Evolutionary conservation across 2,329 filamentous ascomycete species (phyloP), one percentile per base, ranked within the genome.

Genomic region (Colletotrichum neosansevieriae): DNA sequence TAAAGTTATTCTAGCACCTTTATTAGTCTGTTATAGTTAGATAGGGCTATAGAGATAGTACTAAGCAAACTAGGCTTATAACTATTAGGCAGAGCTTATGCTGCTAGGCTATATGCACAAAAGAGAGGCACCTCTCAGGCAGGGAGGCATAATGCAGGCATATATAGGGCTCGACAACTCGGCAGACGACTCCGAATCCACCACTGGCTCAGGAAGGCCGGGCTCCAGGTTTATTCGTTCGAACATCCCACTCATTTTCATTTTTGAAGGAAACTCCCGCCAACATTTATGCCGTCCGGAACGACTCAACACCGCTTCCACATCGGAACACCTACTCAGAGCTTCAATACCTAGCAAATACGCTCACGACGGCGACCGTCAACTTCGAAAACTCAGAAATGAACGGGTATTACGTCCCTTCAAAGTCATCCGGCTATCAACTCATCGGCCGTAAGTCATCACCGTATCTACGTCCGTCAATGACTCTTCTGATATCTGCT

Each of bases 381-480:
- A 24, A 13, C n/a, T 10, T 19, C 10, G 61, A 34, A 9, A 17
- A 15, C 12, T 6, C 3, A 2, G 12, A 49, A 5, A 17, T 11
- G n/a, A 34, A 29, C 15, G n/a, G 13, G 6, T 59, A 47, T 34
- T 42, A 62, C 17, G 10, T 64, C 6, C 61, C 61, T 29, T 29
- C 54, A 6, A 64, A 42, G 24, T 53, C 61, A 7, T 11, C 10
- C 11, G 61, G 54, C 3, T 64, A 64, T 24, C 44, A 59, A 11
- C n/a, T 64, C 9, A 64, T 64, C 12, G 61, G 61, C 6, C 15
- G 61, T 64, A 21, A 59, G 61, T 59, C 3, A 12, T 12, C 15
- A 3, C 2, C 24, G 17, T 1, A 17, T 1, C 6, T 3, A 11
- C 29, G 29, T 3, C 29, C 12, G 21, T 12, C 2, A 34, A 3